These are phyloP conservation scores for Nelumbo lutea DNA, from an alignment of 164 flowering plant species.

Conservation along the genomic window DNA sequence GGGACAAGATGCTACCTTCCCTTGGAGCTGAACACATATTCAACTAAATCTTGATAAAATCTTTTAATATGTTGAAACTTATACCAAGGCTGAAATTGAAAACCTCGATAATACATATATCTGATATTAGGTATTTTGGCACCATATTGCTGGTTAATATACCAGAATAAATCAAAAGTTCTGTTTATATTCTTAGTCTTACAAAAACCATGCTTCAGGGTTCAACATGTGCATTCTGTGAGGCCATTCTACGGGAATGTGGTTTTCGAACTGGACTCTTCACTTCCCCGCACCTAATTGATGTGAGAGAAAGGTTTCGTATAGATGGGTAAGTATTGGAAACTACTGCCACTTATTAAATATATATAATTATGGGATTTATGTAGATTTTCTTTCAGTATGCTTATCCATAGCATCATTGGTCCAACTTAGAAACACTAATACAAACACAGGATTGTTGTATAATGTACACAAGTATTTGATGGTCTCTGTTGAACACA, in stretches of 20 bases:
- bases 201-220: constrained; percentile 51
- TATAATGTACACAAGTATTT: no score
- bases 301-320: constrained; percentile 84
- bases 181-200: constrained; percentile 5
- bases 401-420: not conserved
- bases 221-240: constrained; percentile 82
- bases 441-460: not conserved
- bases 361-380: not conserved
- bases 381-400: not conserved
- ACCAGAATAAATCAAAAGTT: no score
- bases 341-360: not conserved
- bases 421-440: not conserved
- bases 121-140: not conserved
- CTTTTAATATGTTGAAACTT: no score
- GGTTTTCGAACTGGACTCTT: constrained; percentile 90
- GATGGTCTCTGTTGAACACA: no score
- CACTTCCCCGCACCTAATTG: constrained; percentile 91
- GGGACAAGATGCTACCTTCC: no score
- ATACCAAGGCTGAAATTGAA: no score
- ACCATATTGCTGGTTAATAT: no score
- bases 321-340: constrained; percentile 62
- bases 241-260: constrained; percentile 77
- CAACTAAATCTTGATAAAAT: no score
- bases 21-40: no score
- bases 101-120: not conserved